Conservation (phyloP, 352 stramenopile genomes). For the Pythium chondricola region DNA sequence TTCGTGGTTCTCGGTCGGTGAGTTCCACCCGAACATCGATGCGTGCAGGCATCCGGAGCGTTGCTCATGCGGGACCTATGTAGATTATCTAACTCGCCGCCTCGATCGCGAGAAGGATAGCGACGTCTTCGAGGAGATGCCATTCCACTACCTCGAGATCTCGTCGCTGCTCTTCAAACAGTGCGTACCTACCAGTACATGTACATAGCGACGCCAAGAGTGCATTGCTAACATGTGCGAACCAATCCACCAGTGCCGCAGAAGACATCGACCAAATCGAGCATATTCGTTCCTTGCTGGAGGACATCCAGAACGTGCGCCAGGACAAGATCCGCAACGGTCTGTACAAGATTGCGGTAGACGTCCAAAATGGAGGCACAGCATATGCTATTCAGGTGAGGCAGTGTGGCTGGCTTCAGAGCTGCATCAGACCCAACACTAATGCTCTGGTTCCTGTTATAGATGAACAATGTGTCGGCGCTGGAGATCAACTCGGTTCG, state of each 20-base stretch:
- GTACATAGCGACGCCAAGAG: too few species aligned
- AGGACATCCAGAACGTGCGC: constrained; percentile 86
- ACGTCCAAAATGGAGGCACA: constrained; percentile 67
- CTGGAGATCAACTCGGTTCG: constrained; percentile 86
- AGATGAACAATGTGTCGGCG: constrained; percentile 86
- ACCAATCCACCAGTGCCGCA: constrained; percentile 53
- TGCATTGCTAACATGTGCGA: too few species aligned
- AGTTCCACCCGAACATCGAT: too few species aligned
- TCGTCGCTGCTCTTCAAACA: constrained; percentile 80
- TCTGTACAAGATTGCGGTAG: constrained; percentile 73
- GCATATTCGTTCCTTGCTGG: constrained; percentile 70
- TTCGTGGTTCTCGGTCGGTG: constrained; percentile 77
- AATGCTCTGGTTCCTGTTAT: not conserved
- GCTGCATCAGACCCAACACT: not conserved
- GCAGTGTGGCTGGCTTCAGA: too few species aligned
- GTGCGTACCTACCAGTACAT: too few species aligned
- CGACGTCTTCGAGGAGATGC: constrained; percentile 72
- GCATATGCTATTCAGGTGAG: constrained; percentile 63
- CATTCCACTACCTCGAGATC: constrained; percentile 87
- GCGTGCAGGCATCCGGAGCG: too few species aligned
- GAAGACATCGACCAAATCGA: constrained; percentile 84
- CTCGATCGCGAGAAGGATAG: constrained; percentile 69
- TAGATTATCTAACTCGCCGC: constrained; percentile 49
- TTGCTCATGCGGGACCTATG: too few species aligned
- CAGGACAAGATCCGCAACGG: constrained; percentile 87